Base-by-base conservation (phyloP, 192 early-diverging fungal species). In the Chytriomyces sp. region DNA sequence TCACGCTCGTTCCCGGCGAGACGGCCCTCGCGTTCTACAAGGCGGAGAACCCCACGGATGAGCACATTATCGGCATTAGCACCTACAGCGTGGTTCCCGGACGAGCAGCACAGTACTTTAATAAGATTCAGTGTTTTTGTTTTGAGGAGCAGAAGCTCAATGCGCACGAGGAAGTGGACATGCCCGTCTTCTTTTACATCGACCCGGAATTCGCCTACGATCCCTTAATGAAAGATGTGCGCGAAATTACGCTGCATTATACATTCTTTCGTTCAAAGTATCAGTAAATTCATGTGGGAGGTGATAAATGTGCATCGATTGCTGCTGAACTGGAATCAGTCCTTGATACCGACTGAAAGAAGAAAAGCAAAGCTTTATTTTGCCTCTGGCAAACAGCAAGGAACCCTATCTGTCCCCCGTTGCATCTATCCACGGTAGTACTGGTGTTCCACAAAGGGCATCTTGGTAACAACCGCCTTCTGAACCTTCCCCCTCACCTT, bases 41-140 rank as follows among this genome's bases (percentile, higher is more conserved):
- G 36, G 97, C 97, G 32, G 88, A 91, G 73, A 97, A 95, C 80
- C 83, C 85, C 38, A 89, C 91, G 30, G 84, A 90, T 31, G 87
- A 93, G 68, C 93, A 94, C 70, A 89, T 99, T 40, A 89, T 97
- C 60, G 97, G 97, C 12, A 91, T 99, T 66, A 93, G 93, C 3
- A 99, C 97, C 0, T 99, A 99, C 69, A 96, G 95, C 72, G 96
- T 99, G 25, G 89, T 93, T 4, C 97, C 97, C 3, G 85, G 89
- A 59, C 91, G 93, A 73, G 94, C 92, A 0, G 97, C 92, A 12
- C 93, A 90, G 70, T 74, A 99, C 64, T 99, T 99, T 74, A 99
- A 99, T 88, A 99, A 99, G 84, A 95, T 99, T 64, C 97, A 99
- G 76, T 99, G 97, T 76, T 99, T 99, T 72, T 99, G 97, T 78